Evolutionary conservation across 2,329 filamentous ascomycete species (phyloP), one percentile per base, ranked within the genome.

Genomic region (Ophiostoma triangulosporum): DNA sequence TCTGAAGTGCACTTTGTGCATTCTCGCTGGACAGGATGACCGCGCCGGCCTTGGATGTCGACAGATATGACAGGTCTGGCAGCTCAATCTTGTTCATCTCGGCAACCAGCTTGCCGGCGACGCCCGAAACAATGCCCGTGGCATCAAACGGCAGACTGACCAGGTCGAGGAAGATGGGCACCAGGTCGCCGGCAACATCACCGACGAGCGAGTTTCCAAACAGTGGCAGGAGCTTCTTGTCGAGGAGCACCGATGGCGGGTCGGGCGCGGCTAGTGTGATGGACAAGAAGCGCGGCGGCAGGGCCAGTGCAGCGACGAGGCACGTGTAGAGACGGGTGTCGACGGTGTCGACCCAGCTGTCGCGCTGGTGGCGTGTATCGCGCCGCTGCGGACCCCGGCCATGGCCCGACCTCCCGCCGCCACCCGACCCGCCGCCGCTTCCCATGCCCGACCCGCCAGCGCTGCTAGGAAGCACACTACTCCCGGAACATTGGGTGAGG

Each of bases 61-160:
- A 93, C 57, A 97, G 72, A 66, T 96, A 97, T 55, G 85, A 91
- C 68, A 97, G 82, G 65, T 96, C 89, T 1, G 88, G 79, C 59
- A 69, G 74, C 56, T 71, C 70, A 32, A 66, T 65, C 60, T 70
- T 70, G 53, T 73, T 68, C 66, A 88, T 83, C 46, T 86, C 86
- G 50, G 86, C 80, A 1, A 89, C 85, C 27, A 97, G 73, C 53
- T 82, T 78, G 26, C 89, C 88, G 0, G 91, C 90, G 2, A 98
- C 88, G 27, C 93, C 91, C 60, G 90, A 96, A 3, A 98, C 88
- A 55, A 98, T 96, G 22, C 91, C 91, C 0, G 90, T 95, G 7
- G 88, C 89, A 66, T 95, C 88, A 40, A 91, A 76, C 0, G 91
- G 87, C 38, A 97, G 71, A 40, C 80, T 81, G 20, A 80, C 81